Evolutionary conservation across 148 eudicot genomes (phyloP).

Genomic region (Gaultheria prostrata): DNA sequence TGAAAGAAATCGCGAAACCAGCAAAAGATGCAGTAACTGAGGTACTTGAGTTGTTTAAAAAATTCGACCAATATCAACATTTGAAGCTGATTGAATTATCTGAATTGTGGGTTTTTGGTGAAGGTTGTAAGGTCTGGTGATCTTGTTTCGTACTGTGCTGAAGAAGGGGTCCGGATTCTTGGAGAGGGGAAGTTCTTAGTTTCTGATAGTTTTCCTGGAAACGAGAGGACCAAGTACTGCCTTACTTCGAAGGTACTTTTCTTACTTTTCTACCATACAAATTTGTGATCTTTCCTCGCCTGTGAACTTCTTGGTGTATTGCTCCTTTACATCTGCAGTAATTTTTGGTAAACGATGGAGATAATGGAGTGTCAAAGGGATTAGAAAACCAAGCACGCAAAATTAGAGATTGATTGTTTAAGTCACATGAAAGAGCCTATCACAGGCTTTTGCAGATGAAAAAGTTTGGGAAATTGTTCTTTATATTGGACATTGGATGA

Average conservation of each 20-base stretch:
- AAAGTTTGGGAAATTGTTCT: not conserved
- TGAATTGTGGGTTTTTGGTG: constrained; percentile 16
- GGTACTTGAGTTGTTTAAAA: constrained; percentile 31
- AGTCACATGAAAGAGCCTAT: not conserved
- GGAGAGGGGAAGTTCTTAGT: constrained; percentile 92
- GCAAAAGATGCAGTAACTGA: constrained; percentile 96
- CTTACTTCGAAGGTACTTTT: constrained; percentile 81
- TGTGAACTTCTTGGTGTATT: not conserved
- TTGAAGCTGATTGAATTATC: constrained; percentile 6
- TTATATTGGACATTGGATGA: not conserved
- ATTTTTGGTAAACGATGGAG: not conserved
- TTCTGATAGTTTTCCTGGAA: constrained; percentile 99
- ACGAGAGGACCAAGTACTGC: constrained; percentile 96
- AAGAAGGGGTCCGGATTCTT: constrained; percentile 94
- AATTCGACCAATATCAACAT: not conserved
- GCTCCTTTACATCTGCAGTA: not conserved
- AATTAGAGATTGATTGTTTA: too few species aligned
- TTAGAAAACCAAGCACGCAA: not conserved
- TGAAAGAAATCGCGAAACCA: constrained; percentile 96
- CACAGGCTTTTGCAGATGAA: not conserved
- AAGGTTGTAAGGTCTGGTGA: constrained; percentile 99
- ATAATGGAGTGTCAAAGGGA: not conserved
- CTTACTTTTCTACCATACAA: not conserved
- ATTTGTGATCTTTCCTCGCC: not conserved
- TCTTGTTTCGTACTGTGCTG: constrained; percentile 90